A percentile compares a stretch with the other conserved stretches of the same genome.
These are phyloP conservation scores for Microcyclospora pomicola DNA, from an alignment of 2,329 filamentous ascomycete genomes.

Conservation along the genomic window DNA sequence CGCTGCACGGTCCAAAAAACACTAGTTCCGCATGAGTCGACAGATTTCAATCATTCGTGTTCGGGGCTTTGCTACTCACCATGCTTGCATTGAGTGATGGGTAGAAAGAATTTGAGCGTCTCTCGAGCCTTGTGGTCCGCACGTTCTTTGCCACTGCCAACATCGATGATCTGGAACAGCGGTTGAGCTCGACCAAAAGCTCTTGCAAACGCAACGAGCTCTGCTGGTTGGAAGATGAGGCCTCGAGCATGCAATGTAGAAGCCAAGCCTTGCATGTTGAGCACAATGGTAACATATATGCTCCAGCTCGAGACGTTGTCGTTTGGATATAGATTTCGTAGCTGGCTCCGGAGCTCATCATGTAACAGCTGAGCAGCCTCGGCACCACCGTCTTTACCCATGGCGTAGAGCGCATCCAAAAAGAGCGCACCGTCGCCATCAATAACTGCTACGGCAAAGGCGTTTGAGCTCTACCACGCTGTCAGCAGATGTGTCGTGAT, in stretches of 20 bases:
- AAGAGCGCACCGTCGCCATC: conserved; percentile 39
- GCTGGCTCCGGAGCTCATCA: conserved; percentile 28
- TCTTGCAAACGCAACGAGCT: conserved; percentile 30
- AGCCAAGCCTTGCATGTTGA: conserved; percentile 34
- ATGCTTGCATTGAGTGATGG: conserved; percentile 33
- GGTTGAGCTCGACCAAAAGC: conserved; percentile 31
- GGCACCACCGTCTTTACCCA: conserved; percentile 31
- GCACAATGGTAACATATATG: conserved; percentile 33
- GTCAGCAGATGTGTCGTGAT: background rate
- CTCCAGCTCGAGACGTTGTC: conserved; percentile 27
- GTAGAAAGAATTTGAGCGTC: conserved; percentile 33
- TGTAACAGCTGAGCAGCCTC: conserved; percentile 32
- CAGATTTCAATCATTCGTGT: conserved; percentile 10
- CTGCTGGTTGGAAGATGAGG: conserved; percentile 26
- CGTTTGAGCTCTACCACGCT: conserved; percentile 18
- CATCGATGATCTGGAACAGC: conserved; percentile 35
- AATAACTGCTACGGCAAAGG: conserved; percentile 34
- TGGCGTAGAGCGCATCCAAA: conserved; percentile 29
- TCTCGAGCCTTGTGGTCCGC: conserved; percentile 35
- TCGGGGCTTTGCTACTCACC: background rate
- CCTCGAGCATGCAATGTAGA: conserved; percentile 28
- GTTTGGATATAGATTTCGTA: conserved; percentile 27
- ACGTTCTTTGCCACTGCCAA: conserved; percentile 31
- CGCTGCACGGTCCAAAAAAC: conserved; percentile 35
- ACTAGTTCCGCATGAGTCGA: conserved; percentile 20